phyloP scores from a whole-genome alignment of 2,329 filamentous ascomycete species.

The Monosporascus sp. region DNA sequence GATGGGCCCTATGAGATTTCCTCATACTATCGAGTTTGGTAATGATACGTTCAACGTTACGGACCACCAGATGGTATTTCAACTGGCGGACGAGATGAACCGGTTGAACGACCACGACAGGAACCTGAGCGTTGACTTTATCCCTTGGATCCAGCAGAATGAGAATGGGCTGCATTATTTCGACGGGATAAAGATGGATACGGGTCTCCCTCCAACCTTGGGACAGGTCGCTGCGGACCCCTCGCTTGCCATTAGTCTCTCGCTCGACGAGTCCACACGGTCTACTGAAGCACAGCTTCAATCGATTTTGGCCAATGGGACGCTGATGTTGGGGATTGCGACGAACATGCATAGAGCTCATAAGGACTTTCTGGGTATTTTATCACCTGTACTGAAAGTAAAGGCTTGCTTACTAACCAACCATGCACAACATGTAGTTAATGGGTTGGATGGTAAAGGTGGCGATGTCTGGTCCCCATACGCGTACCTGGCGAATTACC shows the following conservation, averaged over 20 bases:
- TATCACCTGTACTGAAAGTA: background rate
- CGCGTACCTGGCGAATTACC: slow-evolving; percentile 54
- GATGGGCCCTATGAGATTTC: slow-evolving; percentile 62
- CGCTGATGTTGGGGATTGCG: slow-evolving; percentile 33
- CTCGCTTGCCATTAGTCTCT: slow-evolving; percentile 22
- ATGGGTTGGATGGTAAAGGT: slow-evolving; percentile 36
- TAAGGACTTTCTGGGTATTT: slow-evolving; percentile 28
- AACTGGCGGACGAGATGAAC: slow-evolving; percentile 56
- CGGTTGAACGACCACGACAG: slow-evolving; percentile 47
- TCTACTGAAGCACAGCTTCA: slow-evolving; percentile 29
- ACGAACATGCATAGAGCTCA: slow-evolving; percentile 41
- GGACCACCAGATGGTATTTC: slow-evolving; percentile 59
- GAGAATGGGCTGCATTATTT: slow-evolving; percentile 49
- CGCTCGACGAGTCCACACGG: slow-evolving; percentile 23
- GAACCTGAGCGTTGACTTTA: slow-evolving; percentile 52
- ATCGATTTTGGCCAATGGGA: slow-evolving; percentile 28
- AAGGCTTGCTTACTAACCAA: background rate
- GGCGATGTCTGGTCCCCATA: slow-evolving; percentile 63
- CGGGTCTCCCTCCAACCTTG: slow-evolving; percentile 48
- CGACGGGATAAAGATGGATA: slow-evolving; percentile 40
- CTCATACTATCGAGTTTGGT: slow-evolving; percentile 43
- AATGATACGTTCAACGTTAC: slow-evolving; percentile 54
- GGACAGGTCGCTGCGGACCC: slow-evolving; percentile 41
- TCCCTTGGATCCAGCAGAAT: slow-evolving; percentile 54
- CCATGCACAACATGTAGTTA: slow-evolving; percentile 9